Conservation (phyloP, 2,329 filamentous ascomycete species). For the Seiridium cupressi region DNA sequence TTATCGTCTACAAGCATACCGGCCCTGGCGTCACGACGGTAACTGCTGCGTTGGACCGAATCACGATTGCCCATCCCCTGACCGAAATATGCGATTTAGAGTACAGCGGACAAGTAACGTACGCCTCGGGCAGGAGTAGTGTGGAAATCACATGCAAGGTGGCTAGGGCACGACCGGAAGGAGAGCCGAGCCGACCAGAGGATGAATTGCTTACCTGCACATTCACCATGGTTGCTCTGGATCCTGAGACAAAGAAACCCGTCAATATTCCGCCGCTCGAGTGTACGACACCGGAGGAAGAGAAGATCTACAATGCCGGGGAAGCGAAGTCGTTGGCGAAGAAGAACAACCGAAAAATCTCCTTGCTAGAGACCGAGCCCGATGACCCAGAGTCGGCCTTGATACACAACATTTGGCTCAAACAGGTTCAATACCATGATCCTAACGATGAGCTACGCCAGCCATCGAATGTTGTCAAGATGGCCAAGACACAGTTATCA, state of each 20-base stretch:
- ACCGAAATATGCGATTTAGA: slow-evolving; percentile 78
- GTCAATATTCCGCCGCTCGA: slow-evolving; percentile 57
- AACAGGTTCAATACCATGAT: slow-evolving; percentile 60
- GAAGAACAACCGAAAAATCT: slow-evolving; percentile 59
- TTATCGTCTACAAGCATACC: slow-evolving; percentile 70
- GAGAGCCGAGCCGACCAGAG: slow-evolving; percentile 46
- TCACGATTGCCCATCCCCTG: slow-evolving; percentile 64
- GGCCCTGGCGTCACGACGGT: slow-evolving; percentile 52
- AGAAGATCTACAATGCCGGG: slow-evolving; percentile 59
- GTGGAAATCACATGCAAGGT: slow-evolving; percentile 75
- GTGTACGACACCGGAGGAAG: slow-evolving; percentile 62
- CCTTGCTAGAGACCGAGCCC: slow-evolving; percentile 65
- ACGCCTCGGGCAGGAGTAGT: slow-evolving; percentile 70
- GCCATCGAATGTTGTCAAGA: slow-evolving; percentile 46
- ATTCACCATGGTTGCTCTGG: slow-evolving; percentile 75
- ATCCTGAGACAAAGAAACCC: slow-evolving; percentile 65
- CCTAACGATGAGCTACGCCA: slow-evolving; percentile 29
- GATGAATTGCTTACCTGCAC: slow-evolving; percentile 47
- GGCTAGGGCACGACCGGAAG: slow-evolving; percentile 61
- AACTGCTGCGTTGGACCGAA: slow-evolving; percentile 48
- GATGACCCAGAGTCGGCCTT: slow-evolving; percentile 70
- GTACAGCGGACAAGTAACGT: slow-evolving; percentile 61
- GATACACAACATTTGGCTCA: slow-evolving; percentile 73
- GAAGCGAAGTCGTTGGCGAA: slow-evolving; percentile 59
- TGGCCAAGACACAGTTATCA: slow-evolving; percentile 56